phyloP scores from a whole-genome alignment of 2,329 filamentous ascomycete species.

The Neofusicoccum sp. region DNA sequence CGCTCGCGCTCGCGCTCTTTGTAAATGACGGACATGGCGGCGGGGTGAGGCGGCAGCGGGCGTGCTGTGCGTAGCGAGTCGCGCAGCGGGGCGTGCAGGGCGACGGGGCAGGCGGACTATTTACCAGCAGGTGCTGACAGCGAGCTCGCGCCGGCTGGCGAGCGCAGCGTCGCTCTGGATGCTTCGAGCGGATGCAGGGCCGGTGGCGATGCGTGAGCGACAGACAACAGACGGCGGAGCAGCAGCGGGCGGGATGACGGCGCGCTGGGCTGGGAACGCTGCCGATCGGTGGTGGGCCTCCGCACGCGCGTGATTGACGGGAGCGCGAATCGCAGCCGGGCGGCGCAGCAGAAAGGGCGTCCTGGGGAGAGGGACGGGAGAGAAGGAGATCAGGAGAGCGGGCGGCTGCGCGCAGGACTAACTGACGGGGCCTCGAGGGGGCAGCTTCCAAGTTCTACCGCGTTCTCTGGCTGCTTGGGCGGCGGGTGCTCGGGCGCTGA shows the following conservation, averaged over 20 bases:
- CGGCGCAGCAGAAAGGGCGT: background rate
- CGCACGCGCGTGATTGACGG: constrained; percentile 13
- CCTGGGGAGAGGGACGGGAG: constrained; percentile 2
- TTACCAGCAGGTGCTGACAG: background rate
- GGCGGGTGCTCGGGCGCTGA: constrained; percentile 1
- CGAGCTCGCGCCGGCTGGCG: background rate
- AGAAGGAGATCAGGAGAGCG: constrained; percentile 4
- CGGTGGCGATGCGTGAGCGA: background rate
- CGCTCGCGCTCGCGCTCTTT: constrained; percentile 46
- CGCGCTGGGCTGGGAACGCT: background rate
- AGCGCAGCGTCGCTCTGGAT: background rate
- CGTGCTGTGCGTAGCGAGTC: constrained; percentile 15
- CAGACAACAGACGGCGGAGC: background rate
- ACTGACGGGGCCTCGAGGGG: background rate
- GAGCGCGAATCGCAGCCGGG: background rate
- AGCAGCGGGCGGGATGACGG: background rate
- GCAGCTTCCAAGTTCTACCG: constrained; percentile 18
- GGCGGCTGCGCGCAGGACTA: background rate
- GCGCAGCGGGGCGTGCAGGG: constrained; percentile 12
- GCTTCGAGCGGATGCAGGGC: constrained; percentile 3
- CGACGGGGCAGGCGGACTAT: background rate
- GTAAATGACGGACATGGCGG: constrained; percentile 46
- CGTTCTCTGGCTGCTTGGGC: constrained; percentile 7
- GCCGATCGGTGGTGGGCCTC: constrained; percentile 16
- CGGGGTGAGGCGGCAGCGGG: constrained; percentile 10